phyloP scores from a whole-genome alignment of 2,329 filamentous ascomycete species.

The Claviceps sorghi region DNA sequence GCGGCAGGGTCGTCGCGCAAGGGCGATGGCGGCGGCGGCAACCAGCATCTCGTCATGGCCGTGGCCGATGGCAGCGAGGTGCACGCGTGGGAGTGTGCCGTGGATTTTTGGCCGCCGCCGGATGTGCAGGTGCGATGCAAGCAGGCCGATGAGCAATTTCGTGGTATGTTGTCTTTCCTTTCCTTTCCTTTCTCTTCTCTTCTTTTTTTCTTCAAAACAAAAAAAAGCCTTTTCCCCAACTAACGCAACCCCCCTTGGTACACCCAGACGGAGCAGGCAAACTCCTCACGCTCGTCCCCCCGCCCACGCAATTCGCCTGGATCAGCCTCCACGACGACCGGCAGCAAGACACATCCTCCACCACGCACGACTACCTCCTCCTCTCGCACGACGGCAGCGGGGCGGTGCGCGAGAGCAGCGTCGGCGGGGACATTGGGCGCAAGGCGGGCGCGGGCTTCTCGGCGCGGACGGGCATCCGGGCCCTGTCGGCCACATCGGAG shows the following conservation, averaged over 20 bases:
- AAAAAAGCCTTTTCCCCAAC: no score
- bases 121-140: constrained; percentile 7
- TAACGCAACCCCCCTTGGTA: background rate
- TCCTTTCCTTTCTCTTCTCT: background rate
- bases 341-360: background rate
- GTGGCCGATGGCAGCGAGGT: constrained; percentile 7
- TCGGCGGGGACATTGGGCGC: constrained; percentile 5
- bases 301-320: constrained; percentile 9
- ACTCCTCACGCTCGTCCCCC: constrained; percentile 1
- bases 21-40: background rate
- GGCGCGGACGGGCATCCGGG: constrained; percentile 3
- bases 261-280: constrained; percentile 6
- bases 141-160: constrained; percentile 5
- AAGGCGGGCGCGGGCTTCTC: constrained; percentile 4
- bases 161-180: constrained; percentile 4
- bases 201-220: no score
- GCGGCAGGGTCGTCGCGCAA: no score
- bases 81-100: constrained; percentile 9
- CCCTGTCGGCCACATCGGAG: constrained; percentile 8
- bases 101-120: constrained; percentile 7
- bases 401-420: constrained; percentile 6
- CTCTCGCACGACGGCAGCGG: constrained; percentile 6
- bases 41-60: constrained; percentile 7
- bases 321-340: constrained; percentile 3
- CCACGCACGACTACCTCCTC: constrained; percentile 8